Conservation (phyloP, 305 asterid species). For the Fraxinus floribunda region DNA sequence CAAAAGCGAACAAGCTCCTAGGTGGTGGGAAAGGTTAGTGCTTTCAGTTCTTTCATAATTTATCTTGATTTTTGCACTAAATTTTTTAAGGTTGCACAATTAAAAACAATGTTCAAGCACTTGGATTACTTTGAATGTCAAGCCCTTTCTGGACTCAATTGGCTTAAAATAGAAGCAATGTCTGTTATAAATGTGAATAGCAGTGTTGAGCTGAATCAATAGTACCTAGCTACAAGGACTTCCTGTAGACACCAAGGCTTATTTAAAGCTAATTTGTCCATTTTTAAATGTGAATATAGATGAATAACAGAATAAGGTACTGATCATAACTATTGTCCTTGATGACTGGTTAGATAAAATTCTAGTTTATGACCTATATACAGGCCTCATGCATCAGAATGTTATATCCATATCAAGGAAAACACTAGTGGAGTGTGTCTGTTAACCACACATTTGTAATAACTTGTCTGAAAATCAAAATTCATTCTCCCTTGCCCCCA, state of each 20-base stretch:
- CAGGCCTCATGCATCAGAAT: neutral
- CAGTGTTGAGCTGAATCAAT: slow-evolving; percentile 17
- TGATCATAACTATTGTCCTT: neutral
- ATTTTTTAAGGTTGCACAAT: slow-evolving; percentile 6
- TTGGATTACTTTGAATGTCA: slow-evolving; percentile 3
- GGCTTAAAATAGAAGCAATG: slow-evolving; percentile 18
- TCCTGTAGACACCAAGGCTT: slow-evolving; percentile 6
- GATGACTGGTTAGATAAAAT: neutral
- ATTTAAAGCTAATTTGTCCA: neutral
- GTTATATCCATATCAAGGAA: neutral
- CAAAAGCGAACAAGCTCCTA: slow-evolving; percentile 68
- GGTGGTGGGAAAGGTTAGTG: slow-evolving; percentile 79
- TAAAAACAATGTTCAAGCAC: slow-evolving; percentile 13
- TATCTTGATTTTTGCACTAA: neutral
- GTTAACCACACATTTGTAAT: neutral
- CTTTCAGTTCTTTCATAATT: slow-evolving; percentile 12
- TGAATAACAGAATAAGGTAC: neutral
- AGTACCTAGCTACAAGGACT: slow-evolving; percentile 11
- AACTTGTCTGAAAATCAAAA: neutral
- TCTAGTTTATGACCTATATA: neutral
- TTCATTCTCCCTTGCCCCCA: neutral
- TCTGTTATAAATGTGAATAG: neutral
- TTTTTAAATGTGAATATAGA: neutral
- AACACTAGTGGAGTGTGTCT: neutral
- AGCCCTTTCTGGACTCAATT: slow-evolving; percentile 16